Evolutionary conservation across 1,284 basidiomycete genomes (phyloP).

Genomic region (Sanghuangporus sanghuang): DNA sequence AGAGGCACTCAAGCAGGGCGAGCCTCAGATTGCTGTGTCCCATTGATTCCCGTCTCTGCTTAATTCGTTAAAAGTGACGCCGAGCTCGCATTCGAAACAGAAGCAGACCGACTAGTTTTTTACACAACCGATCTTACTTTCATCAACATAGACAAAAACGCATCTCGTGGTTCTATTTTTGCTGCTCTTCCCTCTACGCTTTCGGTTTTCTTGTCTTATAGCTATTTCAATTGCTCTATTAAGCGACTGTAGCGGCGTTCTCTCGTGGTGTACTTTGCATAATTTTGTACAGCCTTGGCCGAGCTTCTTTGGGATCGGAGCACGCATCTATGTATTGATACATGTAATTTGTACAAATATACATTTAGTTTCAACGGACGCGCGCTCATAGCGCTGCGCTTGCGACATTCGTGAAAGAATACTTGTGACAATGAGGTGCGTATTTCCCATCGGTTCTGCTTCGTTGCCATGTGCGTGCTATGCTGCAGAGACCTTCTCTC

Average conservation of each 20-base stretch:
- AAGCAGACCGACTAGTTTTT: neutral
- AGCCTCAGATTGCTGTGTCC: constrained; percentile 8
- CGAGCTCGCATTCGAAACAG: neutral
- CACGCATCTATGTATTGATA: neutral
- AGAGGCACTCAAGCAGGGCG: constrained; percentile 10
- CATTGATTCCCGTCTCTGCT: neutral
- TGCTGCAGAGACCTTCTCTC: too few species aligned
- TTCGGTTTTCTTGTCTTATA: neutral
- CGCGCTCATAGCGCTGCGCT: too few species aligned
- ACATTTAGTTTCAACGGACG: neutral
- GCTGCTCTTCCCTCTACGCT: neutral
- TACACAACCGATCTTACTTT: neutral
- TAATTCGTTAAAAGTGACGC: neutral
- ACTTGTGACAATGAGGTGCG: too few species aligned
- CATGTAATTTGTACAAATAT: neutral
- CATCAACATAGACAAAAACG: neutral
- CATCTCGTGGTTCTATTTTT: neutral
- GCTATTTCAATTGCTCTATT: neutral
- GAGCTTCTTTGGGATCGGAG: neutral
- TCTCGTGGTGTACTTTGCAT: neutral
- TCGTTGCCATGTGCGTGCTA: too few species aligned
- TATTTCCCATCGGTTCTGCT: too few species aligned
- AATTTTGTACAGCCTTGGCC: neutral
- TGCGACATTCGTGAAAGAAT: too few species aligned
- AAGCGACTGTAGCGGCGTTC: neutral